Evolutionary conservation across 2,329 filamentous ascomycete species (phyloP).

Genomic region (Nothomitra cinnamomea): DNA sequence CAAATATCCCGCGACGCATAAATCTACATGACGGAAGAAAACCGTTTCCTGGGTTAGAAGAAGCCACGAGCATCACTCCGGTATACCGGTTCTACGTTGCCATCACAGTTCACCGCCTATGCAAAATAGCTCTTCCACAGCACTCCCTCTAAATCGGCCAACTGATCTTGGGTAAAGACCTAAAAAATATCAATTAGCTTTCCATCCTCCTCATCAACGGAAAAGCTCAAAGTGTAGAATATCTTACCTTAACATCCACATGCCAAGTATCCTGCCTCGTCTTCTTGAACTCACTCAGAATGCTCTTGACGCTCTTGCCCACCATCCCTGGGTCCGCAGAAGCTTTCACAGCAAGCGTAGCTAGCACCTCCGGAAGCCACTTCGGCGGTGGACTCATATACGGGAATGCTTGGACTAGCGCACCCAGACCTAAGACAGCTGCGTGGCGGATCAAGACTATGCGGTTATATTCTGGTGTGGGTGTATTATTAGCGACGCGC

Average conservation of each 20-base stretch:
- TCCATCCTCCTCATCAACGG: conserved; percentile 8
- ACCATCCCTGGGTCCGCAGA: conserved; percentile 82
- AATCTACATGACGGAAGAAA: too few species aligned
- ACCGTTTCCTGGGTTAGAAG: too few species aligned
- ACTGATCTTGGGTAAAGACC: conserved; percentile 76
- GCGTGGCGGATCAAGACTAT: conserved; percentile 73
- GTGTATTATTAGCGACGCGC: conserved; percentile 30
- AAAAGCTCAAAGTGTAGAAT: neutral
- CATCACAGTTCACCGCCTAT: conserved; percentile 22
- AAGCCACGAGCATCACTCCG: too few species aligned
- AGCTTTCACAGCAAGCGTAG: conserved; percentile 66
- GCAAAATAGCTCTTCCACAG: conserved; percentile 99
- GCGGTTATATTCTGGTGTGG: conserved; percentile 41
- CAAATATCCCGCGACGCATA: too few species aligned
- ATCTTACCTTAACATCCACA: conserved; percentile 84
- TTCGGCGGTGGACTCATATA: conserved; percentile 80
- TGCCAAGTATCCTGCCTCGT: conserved; percentile 97
- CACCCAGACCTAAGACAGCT: conserved; percentile 77
- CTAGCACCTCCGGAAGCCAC: conserved; percentile 90
- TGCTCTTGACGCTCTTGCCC: conserved; percentile 86
- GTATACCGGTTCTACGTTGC: too few species aligned
- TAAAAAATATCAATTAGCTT: conserved; percentile 18
- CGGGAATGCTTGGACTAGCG: conserved; percentile 87
- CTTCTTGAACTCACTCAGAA: conserved; percentile 97
- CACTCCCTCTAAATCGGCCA: conserved; percentile 90